Base-by-base conservation (phyloP, 345 rosid species). In the Acer saccharum region DNA sequence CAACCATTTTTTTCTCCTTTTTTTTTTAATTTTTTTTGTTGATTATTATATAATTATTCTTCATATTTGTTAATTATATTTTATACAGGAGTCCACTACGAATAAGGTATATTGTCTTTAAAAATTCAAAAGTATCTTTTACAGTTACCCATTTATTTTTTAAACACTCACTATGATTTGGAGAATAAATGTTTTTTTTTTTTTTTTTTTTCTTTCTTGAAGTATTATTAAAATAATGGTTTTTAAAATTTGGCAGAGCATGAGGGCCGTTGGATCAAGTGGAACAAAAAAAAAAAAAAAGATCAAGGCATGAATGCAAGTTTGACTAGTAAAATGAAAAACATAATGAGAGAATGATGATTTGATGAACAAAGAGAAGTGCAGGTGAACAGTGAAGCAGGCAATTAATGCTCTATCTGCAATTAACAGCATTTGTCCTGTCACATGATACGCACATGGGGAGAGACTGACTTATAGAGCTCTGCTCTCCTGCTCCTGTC, bases 381-480 rank as follows among this genome's bases (percentile, higher is more conserved):
- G 63, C 60, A 25, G 25, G 48, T 48, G 20, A 50, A 58, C 14
- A 27, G 55, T 8, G 74, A 52, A 0, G 55, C 57, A 46, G 50
- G 18, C 76, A 75, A 75, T 78, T 23, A 80, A 77, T 77, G 80
- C 66, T 65, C 71, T 39, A 65, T 41, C 52, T 21, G 43, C 74
- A 9, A 43, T 9, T 73, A 11, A 39, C 64, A 23, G 1, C 54
- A 20, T 58, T 60, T 46, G 43, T 39, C 76, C 50, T 6, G 68
- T 60, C 83, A 77, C 79, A 79, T 76, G 79, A 21, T 50, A 44
- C 18, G 68, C 81, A 76, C 80, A 58, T 75, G 84, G 65, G 65
- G 57, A 29, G 46, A 27, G 4, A 46, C 18, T 14, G 50, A 21
- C 32, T 35, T n/a, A 0, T 35, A 21, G 41, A 70, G 16, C 61